Base-by-base conservation (phyloP, 164 flowering plant species). In the Saururus chinensis region DNA sequence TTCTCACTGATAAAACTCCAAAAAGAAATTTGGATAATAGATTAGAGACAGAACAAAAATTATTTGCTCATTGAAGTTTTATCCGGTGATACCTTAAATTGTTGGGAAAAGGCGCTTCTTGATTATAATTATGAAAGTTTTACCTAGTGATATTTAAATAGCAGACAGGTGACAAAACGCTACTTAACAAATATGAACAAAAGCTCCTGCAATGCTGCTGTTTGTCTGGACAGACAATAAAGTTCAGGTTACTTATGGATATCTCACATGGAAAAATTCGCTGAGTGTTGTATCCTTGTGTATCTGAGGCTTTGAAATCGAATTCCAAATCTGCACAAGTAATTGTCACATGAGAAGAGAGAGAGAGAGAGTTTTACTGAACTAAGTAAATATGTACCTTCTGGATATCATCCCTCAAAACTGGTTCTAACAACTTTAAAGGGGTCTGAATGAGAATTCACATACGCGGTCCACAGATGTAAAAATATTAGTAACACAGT, bases 341-440 rank as follows among this genome's bases (percentile, higher is more conserved):
- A 68, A 67, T 13, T 12, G 49, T 45, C 14, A 45, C 17, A 30
- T 65, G 40, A 60, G 26, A 66, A 41, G 62, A 52, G 42, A 1
- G 66, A 56, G 49, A 45, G 11, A 45, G 14, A 45, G 11, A 0
- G 2, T 7, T 45, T 12, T 13, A 10, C 14, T 45, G 1, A 8
- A 12, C 14, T 45, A 45, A 8, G 17, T 45, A 45, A 4, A 12
- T 45, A 23, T 17, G 9, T 61, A 95, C 99, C 87, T 89, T 95
- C 68, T 89, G 92, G 68, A 95, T 83, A 74, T 95, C 99, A 77
- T 91, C 96, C 72, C 99, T 77, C 45, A 95, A 68, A 64, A 91
- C 77, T 66, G 99, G 97, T 76, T 95, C 99, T 68, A 95, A 69
- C 75, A 81, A 78, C 71, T 95, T 96, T 65, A 95, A 54, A n/a